Conservation (phyloP, 345 rosid species). For the Ceriops zippeliana region DNA sequence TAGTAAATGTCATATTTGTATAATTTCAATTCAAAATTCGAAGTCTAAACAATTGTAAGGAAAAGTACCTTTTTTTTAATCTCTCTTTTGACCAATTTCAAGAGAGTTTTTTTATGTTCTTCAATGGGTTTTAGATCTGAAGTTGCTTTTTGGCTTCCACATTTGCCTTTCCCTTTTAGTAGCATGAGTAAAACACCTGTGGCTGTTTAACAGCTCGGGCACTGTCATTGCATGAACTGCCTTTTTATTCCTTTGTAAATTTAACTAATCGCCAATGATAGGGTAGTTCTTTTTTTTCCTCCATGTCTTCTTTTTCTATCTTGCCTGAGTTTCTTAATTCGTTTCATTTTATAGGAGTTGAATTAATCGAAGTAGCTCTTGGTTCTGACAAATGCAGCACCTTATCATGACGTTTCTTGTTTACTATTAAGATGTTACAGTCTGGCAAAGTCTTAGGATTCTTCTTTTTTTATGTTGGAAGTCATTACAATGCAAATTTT, state of each 20-base stretch:
- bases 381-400: background rate
- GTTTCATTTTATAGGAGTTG: too few species aligned
- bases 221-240: too few species aligned
- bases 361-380: background rate
- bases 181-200: too few species aligned
- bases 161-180: background rate
- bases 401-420: background rate
- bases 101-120: background rate
- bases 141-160: background rate
- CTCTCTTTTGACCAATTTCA: background rate
- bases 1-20: background rate
- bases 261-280: too few species aligned
- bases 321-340: too few species aligned
- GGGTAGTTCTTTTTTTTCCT: too few species aligned
- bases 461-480: background rate
- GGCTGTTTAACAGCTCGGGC: too few species aligned
- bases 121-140: background rate
- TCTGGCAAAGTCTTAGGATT: background rate
- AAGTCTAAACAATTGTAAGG: too few species aligned
- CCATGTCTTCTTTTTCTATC: too few species aligned
- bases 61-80: background rate
- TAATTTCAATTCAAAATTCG: background rate
- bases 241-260: too few species aligned
- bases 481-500: background rate
- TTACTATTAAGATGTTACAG: background rate